Base-by-base conservation (phyloP, 148 eudicot genomes). In the Oxyria digyna region DNA sequence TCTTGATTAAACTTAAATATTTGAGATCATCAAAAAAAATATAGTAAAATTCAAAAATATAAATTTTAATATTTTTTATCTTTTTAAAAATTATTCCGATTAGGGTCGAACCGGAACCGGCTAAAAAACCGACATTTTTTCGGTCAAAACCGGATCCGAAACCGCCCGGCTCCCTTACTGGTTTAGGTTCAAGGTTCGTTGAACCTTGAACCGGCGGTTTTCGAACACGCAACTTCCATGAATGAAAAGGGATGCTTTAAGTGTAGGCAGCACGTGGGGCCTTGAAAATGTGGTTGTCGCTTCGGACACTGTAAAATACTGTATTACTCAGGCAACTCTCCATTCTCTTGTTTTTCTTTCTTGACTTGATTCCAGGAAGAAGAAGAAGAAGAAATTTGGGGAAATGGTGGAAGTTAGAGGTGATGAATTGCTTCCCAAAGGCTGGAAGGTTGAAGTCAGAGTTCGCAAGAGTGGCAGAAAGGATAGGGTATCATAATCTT, bases 391-490 rank as follows among this genome's bases (percentile, higher is more conserved):
- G 24, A 45, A 64, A 59, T 46, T 23, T 46, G 52, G 52, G 74
- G 57, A 33, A 55, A 71, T 71, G 66, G 50, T 23, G 50, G 77
- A 42, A 54, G 20, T 68, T 21, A 80, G 71, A 54, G 76, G 52
- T 15, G 81, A 80, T 49, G 84, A 81, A 17, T 82, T 85, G 83
- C 78, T 87, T 35, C 94, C 97, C n/a, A 78, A 67, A 26, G 97
- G 89, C 17, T 88, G 97, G 95, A 86, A 79, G 49, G 84, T 76
- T 42, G 80, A 81, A 64, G 81, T 84, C 38, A 81, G 81, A 68
- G 79, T 76, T 21, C 69, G 91, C 23, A 86, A 81, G 72, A 81
- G 46, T 45, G 97, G 97, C 48, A 86, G 72, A 74, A 84, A 76
- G 43, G 86, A 86, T 69, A 80, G 82, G 91, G 97, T 91, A 78